Evolutionary conservation across 1,284 basidiomycete species (phyloP).

Genomic region (Takashimella koratensis): DNA sequence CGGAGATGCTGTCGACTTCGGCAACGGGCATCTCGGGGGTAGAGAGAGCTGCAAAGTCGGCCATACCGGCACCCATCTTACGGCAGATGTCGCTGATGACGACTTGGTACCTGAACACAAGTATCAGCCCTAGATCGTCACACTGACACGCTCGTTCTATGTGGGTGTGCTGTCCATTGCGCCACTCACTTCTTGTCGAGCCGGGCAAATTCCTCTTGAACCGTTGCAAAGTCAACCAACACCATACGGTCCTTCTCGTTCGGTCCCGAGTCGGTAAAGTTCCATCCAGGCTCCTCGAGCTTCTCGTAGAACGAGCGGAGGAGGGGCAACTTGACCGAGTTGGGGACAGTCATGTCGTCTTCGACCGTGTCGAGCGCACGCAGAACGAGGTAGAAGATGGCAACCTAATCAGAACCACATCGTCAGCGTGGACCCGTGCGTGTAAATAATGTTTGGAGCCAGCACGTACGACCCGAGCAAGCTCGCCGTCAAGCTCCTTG

Average conservation of each 20-base stretch:
- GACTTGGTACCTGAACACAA: conserved; percentile 72
- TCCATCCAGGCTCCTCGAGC: conserved; percentile 82
- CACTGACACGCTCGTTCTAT: no score
- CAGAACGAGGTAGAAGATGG: conserved; percentile 92
- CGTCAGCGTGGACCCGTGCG: neutral
- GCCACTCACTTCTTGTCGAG: conserved; percentile 61
- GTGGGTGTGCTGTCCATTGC: no score
- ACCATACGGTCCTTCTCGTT: conserved; percentile 87
- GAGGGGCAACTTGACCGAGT: conserved; percentile 79
- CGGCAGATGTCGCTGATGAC: conserved; percentile 77
- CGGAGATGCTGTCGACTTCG: conserved; percentile 65
- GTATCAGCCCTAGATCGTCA: no score
- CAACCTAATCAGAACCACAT: conserved; percentile 61
- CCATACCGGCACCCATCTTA: conserved; percentile 95
- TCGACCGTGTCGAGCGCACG: conserved; percentile 94
- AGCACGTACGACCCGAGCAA: conserved; percentile 77
- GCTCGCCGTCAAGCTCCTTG: conserved; percentile 92
- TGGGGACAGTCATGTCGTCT: conserved; percentile 95
- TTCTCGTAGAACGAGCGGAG: conserved; percentile 80
- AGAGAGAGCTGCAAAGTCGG: conserved; percentile 83
- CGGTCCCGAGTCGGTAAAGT: conserved; percentile 74
- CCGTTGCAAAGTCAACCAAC: conserved; percentile 77
- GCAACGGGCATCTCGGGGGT: conserved; percentile 66
- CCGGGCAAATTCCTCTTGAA: conserved; percentile 76
- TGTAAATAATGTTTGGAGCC: neutral